Conservation (phyloP, 202 grass and related monocot species). For the Carex arenaria region DNA sequence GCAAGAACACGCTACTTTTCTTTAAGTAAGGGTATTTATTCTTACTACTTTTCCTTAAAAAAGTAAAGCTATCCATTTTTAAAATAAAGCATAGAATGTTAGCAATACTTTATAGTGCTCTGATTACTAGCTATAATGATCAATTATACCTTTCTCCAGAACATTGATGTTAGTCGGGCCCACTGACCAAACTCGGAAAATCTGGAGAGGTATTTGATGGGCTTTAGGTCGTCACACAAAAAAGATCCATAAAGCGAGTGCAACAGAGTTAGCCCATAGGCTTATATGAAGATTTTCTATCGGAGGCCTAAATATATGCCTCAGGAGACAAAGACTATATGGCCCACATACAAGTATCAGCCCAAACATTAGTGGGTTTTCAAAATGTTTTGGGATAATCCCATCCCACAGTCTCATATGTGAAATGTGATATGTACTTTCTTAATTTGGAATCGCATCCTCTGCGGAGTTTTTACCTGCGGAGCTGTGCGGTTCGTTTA, state of each 20-base stretch:
- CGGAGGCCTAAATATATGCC: background rate
- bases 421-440: background rate
- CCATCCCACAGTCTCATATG: background rate
- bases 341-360: background rate
- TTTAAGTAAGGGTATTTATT: background rate
- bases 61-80: background rate
- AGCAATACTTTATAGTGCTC: background rate
- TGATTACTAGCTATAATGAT: background rate
- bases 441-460: too few relatives aligned
- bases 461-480: too few relatives aligned
- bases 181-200: background rate
- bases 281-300: background rate
- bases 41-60: background rate
- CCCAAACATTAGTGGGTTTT: background rate
- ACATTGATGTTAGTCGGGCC: background rate
- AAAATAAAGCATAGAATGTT: background rate
- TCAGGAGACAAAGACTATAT: background rate
- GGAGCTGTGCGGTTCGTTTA: too few relatives aligned
- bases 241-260: background rate
- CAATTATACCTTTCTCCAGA: background rate
- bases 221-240: background rate
- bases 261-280: background rate
- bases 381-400: background rate
- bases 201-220: background rate
- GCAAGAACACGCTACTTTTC: constrained; percentile 3